Evolutionary conservation across 2,329 filamentous ascomycete genomes (phyloP), one percentile per base, ranked within the genome.

Genomic region (Cercospora sesami): DNA sequence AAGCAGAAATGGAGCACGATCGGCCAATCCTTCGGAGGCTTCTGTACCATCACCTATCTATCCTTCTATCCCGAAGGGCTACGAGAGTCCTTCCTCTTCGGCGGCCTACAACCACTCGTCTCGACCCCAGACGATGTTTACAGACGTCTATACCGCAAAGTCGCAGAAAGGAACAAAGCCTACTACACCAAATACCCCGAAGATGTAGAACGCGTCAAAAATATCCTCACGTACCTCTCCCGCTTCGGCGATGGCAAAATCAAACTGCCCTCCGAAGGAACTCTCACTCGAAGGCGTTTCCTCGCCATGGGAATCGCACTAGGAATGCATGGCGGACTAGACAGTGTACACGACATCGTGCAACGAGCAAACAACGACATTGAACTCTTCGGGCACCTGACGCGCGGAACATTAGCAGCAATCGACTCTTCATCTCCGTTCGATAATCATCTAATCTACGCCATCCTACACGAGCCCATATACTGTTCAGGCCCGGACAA

Each of bases 1-100:
- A 89, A 91, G 77, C 87, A 89, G 78, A 89, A 90, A 77, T 97
- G 94, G 94, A 91, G 89, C 67, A 86, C 95, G 31, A 90, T 96
- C 70, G 94, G 94, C 8, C 94, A 97, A 81, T 94, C 90, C 16
- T 98, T 96, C 79, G 94, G 94, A 45, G 94, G 94, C 0, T 97
- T 97, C 79, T 92, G 93, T 76, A 86, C 85, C 59, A 83, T 93
- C 36, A 94, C 91, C 7, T 98, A 97, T 78, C 86, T 98, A 16
- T 95, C 91, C 2, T 89, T 91, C 77, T 89, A 84, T 73, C 92
- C 92, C 0, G 28, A 66, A 36, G 91, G 91, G 0, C 80, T 98
- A 26, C 87, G 89, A 31, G 94, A 98, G 81, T 81, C 88, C 26
- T 98, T 96, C 77, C 84, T 94, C 36, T 92, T 91, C 10, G 94